Evolutionary conservation across 176 grass and related monocot species (phyloP).

Genomic region (Oryza brachyantha): DNA sequence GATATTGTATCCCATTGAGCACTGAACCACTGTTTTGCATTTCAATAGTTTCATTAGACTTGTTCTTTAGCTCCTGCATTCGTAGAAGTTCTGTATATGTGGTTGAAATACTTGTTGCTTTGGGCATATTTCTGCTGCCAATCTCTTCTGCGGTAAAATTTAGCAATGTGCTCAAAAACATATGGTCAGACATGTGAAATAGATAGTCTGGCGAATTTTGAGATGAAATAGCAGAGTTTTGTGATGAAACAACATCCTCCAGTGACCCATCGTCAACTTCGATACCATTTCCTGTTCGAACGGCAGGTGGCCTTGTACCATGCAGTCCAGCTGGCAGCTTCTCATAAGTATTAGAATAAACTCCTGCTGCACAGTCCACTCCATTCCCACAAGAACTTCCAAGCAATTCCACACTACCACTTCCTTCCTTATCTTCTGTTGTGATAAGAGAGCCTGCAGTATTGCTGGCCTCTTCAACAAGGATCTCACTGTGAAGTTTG

Average conservation of each 20-base stretch:
- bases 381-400: conserved; percentile 37
- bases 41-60: conserved; percentile 16
- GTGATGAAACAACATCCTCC: conserved; percentile 60
- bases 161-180: conserved; percentile 18
- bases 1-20: conserved; percentile 7
- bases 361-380: conserved; percentile 24
- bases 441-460: conserved; percentile 31
- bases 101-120: conserved; percentile 19
- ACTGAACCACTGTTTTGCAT: conserved; percentile 22
- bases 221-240: conserved; percentile 62
- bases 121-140: conserved; percentile 25
- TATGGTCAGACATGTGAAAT: conserved; percentile 28
- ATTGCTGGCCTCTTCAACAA: conserved; percentile 45
- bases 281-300: conserved; percentile 4
- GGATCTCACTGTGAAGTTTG: conserved; percentile 42
- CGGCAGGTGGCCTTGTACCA: conserved; percentile 27
- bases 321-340: conserved; percentile 26
- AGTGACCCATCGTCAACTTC: conserved; percentile 45
- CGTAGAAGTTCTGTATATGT: conserved; percentile 53
- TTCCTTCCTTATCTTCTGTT: conserved; percentile 63
- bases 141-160: conserved; percentile 36
- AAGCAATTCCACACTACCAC: conserved; percentile 39
- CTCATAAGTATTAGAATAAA: conserved; percentile 34
- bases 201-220: conserved; percentile 53
- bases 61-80: conserved; percentile 43